Conservation (phyloP, 495 filamentous ascomycete species). For the Pseudoneurospora amorphoporcata region DNA sequence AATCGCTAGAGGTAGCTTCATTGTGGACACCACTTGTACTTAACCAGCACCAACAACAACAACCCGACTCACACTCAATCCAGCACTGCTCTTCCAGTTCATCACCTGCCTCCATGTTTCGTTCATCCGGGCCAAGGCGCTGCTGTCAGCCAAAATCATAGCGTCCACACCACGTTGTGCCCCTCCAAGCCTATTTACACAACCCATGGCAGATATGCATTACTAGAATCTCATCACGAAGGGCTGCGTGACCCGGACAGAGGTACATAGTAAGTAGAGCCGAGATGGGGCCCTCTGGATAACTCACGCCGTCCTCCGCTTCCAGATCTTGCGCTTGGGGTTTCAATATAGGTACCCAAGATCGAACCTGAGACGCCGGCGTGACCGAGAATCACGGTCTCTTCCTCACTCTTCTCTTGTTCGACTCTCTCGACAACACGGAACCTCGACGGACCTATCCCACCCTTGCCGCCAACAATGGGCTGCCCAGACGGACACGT, state of each 20-base stretch:
- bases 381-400: not conserved
- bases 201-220: not conserved
- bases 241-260: not conserved
- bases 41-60: not conserved
- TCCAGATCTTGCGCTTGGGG: not conserved
- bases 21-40: not conserved
- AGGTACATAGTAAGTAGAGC: not conserved
- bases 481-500: not conserved
- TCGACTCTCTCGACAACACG: not conserved
- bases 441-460: not conserved
- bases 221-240: not conserved
- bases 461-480: not conserved
- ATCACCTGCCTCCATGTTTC: not conserved
- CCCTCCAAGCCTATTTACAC: not conserved
- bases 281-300: not conserved
- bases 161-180: not conserved
- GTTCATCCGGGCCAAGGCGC: not conserved
- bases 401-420: not conserved
- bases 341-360: not conserved
- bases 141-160: not conserved
- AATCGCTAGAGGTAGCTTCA: not conserved
- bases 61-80: not conserved
- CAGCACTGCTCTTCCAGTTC: not conserved
- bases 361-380: not conserved
- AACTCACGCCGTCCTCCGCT: not conserved